Evolutionary conservation across 2,329 filamentous ascomycete species (phyloP).

Genomic region (Talaromyces sp.): DNA sequence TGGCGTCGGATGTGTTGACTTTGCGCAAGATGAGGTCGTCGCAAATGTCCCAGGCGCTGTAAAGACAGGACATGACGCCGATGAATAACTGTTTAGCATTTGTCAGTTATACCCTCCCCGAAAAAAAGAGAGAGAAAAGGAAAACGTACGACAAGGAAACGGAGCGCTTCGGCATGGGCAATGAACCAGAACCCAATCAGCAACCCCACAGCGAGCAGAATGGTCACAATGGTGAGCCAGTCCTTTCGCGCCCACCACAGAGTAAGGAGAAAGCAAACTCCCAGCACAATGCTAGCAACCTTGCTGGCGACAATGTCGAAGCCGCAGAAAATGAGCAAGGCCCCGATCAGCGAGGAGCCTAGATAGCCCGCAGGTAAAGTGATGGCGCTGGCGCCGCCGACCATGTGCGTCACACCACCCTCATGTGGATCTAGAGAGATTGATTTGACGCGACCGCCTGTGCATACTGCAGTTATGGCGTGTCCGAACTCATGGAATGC

Average conservation of each 20-base stretch:
- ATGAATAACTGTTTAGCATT: conserved; percentile 58
- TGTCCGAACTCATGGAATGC: conserved; percentile 77
- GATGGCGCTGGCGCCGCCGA: conserved; percentile 62
- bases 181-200: conserved; percentile 76
- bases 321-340: conserved; percentile 70
- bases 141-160: conserved; percentile 60
- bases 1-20: conserved; percentile 73
- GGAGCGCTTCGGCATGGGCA: conserved; percentile 64
- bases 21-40: conserved; percentile 76
- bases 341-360: conserved; percentile 70
- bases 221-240: conserved; percentile 68
- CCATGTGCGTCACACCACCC: conserved; percentile 73
- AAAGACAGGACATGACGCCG: conserved; percentile 73
- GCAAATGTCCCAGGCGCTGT: conserved; percentile 80
- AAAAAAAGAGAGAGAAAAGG: not conserved
- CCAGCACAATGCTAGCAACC: conserved; percentile 67
- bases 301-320: conserved; percentile 79
- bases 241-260: conserved; percentile 76
- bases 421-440: conserved; percentile 71
- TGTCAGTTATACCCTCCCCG: conserved; percentile 2
- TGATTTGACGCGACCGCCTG: conserved; percentile 66
- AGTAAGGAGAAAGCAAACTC: conserved; percentile 69
- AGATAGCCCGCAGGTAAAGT: conserved; percentile 74
- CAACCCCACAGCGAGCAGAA: conserved; percentile 64
- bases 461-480: conserved; percentile 65